phyloP scores from a whole-genome alignment of 2,329 filamentous ascomycete genomes.

The Monilinia fructigena region DNA sequence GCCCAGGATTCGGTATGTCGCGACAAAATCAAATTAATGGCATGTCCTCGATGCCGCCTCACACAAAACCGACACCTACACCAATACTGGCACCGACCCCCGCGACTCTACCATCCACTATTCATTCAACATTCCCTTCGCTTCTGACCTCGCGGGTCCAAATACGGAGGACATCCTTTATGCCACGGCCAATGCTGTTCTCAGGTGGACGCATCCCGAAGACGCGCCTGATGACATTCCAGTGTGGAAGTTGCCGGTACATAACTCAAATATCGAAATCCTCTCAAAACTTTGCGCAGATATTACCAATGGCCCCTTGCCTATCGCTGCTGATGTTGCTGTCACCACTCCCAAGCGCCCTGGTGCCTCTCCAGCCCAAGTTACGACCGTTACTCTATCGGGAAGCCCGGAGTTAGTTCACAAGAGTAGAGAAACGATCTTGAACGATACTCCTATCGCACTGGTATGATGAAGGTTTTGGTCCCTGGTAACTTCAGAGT shows the following conservation, averaged over 20 bases:
- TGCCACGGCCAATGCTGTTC: conserved; percentile 80
- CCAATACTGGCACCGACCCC: conserved; percentile 66
- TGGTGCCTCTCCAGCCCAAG: conserved; percentile 51
- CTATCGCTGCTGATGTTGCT: conserved; percentile 80
- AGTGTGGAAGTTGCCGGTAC: conserved; percentile 87
- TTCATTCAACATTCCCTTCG: conserved; percentile 96
- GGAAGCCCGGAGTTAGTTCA: conserved; percentile 84
- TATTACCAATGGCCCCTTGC: conserved; percentile 67
- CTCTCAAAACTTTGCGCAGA: conserved; percentile 78
- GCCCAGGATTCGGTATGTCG: conserved; percentile 63
- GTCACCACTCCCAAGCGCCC: conserved; percentile 74
- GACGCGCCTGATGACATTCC: conserved; percentile 81
- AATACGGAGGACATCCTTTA: conserved; percentile 94
- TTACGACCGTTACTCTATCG: conserved; percentile 88
- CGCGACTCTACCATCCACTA: conserved; percentile 78
- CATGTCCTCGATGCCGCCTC: conserved; percentile 50
- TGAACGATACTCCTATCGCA: conserved; percentile 89
- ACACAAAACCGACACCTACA: conserved; percentile 55
- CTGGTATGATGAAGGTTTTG: conserved; percentile 62
- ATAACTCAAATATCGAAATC: conserved; percentile 79
- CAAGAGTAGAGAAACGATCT: conserved; percentile 82
- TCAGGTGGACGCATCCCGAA: conserved; percentile 91
- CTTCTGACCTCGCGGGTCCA: conserved; percentile 86
- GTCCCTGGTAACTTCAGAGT: conserved; percentile 6
- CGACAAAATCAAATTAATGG: conserved; percentile 45